Conservation (phyloP, 176 grass and related monocot species). For the Carex cristatella region DNA sequence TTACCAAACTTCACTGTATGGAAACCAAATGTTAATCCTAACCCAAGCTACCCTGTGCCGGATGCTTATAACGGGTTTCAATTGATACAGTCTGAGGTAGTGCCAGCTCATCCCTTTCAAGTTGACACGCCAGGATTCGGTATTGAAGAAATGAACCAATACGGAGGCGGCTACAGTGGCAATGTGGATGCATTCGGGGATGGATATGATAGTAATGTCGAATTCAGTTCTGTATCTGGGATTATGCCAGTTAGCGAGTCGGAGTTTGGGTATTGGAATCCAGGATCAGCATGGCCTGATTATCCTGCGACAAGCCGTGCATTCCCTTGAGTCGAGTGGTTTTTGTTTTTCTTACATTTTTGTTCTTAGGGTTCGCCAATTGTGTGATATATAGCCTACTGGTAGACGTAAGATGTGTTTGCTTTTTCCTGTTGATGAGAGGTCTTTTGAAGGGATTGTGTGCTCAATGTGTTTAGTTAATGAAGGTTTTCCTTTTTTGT, state of each 20-base stretch:
- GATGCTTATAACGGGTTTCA: neutral
- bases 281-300: neutral
- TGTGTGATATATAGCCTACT: neutral
- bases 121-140: neutral
- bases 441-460: neutral
- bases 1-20: neutral
- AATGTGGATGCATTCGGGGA: neutral
- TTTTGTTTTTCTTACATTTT: neutral
- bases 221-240: neutral
- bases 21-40: neutral
- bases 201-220: neutral
- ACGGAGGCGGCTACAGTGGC: neutral
- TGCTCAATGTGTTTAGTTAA: neutral
- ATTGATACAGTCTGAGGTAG: slow-evolving; percentile 1
- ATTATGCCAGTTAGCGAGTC: neutral
- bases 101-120: neutral
- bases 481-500: neutral
- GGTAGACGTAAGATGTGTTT: neutral
- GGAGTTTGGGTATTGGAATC: slow-evolving; percentile 14
- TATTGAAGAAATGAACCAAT: slow-evolving; percentile 2
- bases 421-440: neutral
- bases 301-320: neutral
- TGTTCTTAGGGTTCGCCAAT: neutral
- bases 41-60: neutral
- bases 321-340: neutral